A percentile compares a stretch with the other conserved stretches of the same genome.
Evolutionary conservation across 768 basidiomycete genomes (phyloP).

Genomic region (Mycena albidolilacea): DNA sequence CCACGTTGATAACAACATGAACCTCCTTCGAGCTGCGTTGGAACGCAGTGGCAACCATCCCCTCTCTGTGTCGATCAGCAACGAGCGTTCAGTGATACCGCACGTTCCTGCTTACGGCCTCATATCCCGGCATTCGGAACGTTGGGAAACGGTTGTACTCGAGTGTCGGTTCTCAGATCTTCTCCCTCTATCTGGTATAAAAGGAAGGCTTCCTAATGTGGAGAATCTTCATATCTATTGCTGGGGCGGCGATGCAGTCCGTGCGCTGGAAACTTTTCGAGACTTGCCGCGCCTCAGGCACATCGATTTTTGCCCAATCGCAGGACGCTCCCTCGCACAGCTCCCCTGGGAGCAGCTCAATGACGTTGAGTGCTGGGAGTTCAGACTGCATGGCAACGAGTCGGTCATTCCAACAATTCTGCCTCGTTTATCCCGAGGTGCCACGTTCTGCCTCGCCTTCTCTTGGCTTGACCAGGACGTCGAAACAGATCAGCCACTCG

Average conservation of each 20-base stretch:
- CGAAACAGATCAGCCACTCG: too few relatives aligned
- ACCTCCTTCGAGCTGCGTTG: neutral
- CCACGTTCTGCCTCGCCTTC: neutral
- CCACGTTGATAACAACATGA: neutral
- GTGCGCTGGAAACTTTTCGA: neutral
- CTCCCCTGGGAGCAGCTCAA: constrained; percentile 3
- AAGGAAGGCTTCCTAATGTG: neutral
- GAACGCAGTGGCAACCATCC: neutral
- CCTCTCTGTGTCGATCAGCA: neutral
- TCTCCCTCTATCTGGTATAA: neutral
- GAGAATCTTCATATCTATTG: neutral
- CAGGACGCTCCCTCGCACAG: too few relatives aligned
- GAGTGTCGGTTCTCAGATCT: neutral
- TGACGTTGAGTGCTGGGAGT: neutral
- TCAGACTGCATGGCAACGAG: neutral
- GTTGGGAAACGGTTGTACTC: neutral
- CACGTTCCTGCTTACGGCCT: neutral
- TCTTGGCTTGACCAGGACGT: neutral
- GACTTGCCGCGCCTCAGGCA: neutral
- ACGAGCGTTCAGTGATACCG: neutral
- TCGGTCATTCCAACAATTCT: neutral
- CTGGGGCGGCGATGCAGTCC: too few relatives aligned
- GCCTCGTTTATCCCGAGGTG: neutral
- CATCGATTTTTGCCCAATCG: neutral
- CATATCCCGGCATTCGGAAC: neutral